Base-by-base conservation (phyloP, 176 grass and related monocot genomes). In the Cocos nucifera region DNA sequence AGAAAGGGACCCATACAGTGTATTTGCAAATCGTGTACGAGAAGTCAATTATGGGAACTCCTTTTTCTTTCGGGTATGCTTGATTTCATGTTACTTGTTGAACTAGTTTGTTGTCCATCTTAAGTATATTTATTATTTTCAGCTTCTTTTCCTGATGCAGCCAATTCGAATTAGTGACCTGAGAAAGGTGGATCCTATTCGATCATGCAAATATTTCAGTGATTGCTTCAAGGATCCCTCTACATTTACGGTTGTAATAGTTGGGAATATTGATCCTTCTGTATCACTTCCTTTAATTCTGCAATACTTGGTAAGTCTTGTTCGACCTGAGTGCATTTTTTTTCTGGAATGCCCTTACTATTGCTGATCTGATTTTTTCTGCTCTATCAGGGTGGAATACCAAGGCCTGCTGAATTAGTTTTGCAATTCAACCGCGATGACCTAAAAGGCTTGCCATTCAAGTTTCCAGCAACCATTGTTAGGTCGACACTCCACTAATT, bases 11-110 rank as follows among this genome's bases (percentile, higher is more conserved):
- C 93, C 93, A 50, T 98, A 81, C 79, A 98, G 87, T 70, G 93
- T 84, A 71, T 98, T 85, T 92, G 81, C 93, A 49, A 98, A 98
- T 86, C 75, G 87, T 82, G 78, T 76, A 3, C 69, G 87, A 23
- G 87, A 98, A 88, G 84, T 98, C 82, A 98, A 98, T 69, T 92
- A 98, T 17, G 93, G 93, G 17, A 98, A 98, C 64, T 98, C 84
- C 3, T 98, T 85, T 65, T 98, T 98, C 62, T 98, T 98, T 64
- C 90, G 81, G 87, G 93, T 97, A 76, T 58, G 51, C 52, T 77
- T 48, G 24, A 29, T 58, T 70, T 26, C 52, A 56, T 2, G 14
- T 5, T 68, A 51, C 18, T 24, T 58, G 19, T 48, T 60, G 35
- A 44, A 44, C 35, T 44, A 44, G 35, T 44, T 44, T 63, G 4